Conservation (phyloP, 140 eudicot species). For the Stevia rebaudiana region DNA sequence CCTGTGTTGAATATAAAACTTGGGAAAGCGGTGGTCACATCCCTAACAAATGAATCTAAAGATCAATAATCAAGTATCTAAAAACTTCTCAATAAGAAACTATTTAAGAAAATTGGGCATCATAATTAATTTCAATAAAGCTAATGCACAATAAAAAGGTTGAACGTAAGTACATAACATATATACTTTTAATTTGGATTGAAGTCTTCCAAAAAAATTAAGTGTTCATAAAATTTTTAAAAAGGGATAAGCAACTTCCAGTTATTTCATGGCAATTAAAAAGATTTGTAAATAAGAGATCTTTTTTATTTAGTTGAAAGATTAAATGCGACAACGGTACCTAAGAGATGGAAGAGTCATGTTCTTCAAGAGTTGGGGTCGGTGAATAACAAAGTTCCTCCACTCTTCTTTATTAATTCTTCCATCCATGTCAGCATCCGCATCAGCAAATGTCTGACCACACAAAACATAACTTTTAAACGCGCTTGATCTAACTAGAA, state of each 20-base stretch:
- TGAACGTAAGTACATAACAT: no score
- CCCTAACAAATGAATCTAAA: constrained; percentile 28
- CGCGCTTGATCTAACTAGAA: constrained; percentile 2
- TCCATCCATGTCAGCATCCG: constrained; percentile 47
- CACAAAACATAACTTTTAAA: no score
- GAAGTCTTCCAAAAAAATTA: no score
- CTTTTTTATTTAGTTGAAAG: neutral
- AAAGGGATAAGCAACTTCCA: no score
- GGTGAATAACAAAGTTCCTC: constrained; percentile 35
- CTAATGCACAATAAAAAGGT: neutral
- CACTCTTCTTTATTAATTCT: constrained; percentile 53
- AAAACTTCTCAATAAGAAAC: neutral
- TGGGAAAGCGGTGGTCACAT: constrained; percentile 46
- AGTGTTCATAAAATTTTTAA: no score
- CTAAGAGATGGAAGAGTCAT: constrained; percentile 62
- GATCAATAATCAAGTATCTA: neutral
- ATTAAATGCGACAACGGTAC: constrained; percentile 25
- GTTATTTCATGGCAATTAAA: no score
- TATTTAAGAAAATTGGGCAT: neutral
- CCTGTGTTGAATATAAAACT: constrained; percentile 48
- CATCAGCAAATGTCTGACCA: constrained; percentile 46
- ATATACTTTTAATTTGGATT: no score
- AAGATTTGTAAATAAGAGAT: no score
- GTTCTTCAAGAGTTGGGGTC: constrained; percentile 55
- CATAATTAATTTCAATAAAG: neutral